Evolutionary conservation across 2,329 filamentous ascomycete species (phyloP).

Genomic region (Drechmeria coniospora): DNA sequence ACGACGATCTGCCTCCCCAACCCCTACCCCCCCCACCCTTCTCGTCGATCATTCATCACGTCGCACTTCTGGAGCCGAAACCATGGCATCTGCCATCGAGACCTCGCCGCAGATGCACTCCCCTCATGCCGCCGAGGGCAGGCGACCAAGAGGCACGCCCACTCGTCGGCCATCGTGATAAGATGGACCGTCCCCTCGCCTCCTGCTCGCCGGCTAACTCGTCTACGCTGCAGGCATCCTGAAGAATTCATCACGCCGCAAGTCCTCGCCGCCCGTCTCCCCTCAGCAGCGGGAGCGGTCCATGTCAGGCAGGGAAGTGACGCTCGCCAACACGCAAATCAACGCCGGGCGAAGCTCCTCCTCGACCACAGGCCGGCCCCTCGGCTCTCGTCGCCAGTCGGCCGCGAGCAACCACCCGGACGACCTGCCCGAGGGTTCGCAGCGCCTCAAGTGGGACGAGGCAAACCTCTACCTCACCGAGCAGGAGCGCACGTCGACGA

Average conservation of each 20-base stretch:
- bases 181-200: no score
- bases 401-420: conserved; percentile 22
- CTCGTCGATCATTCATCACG: background rate
- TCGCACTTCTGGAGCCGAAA: no score
- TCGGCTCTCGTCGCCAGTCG: conserved; percentile 58
- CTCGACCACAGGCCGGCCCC: conserved; percentile 48
- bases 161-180: background rate
- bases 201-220: background rate
- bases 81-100: conserved; percentile 26
- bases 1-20: background rate
- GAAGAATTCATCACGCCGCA: conserved; percentile 63
- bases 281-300: conserved; percentile 20
- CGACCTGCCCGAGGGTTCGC: conserved; percentile 36
- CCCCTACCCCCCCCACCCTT: background rate
- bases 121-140: conserved; percentile 23
- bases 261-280: conserved; percentile 38
- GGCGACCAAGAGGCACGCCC: conserved; percentile 29
- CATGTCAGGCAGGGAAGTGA: conserved; percentile 67
- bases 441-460: conserved; percentile 94
- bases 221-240: conserved; percentile 54
- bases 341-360: conserved; percentile 88
- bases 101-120: conserved; percentile 23
- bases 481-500: conserved; percentile 85
- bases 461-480: conserved; percentile 94
- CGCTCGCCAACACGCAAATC: conserved; percentile 82